Conservation (phyloP, 2,329 filamentous ascomycete genomes). For the Trichoderma sp. region DNA sequence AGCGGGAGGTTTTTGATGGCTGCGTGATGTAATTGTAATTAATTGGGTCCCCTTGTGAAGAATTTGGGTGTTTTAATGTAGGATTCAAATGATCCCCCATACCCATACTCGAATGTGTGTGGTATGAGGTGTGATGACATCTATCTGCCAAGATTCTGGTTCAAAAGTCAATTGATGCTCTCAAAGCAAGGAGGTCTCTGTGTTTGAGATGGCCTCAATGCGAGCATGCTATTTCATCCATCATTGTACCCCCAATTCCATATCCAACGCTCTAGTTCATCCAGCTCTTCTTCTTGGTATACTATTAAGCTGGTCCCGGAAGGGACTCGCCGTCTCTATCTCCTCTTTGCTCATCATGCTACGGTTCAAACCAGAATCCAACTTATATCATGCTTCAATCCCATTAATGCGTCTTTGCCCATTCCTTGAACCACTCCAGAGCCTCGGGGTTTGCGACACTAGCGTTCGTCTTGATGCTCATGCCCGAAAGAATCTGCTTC, state of each 20-base stretch:
- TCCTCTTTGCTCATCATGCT: not conserved
- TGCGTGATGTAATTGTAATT: not conserved
- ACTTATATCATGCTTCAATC: not conserved
- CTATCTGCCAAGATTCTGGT: not conserved
- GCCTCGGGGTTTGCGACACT: conserved; percentile 92
- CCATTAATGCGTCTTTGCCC: conserved; percentile 59
- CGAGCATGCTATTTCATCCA: not conserved
- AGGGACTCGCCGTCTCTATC: not conserved
- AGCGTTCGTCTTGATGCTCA: conserved; percentile 84
- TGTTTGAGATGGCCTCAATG: not conserved
- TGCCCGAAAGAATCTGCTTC: conserved; percentile 90
- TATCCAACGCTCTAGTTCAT: not conserved
- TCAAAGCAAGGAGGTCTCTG: not conserved
- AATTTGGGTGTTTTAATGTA: not conserved
- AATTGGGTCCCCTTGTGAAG: not conserved
- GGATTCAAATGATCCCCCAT: not conserved
- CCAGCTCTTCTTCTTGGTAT: not conserved
- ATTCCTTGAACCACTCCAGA: conserved; percentile 82
- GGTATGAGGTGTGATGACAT: not conserved
- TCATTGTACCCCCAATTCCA: not conserved
- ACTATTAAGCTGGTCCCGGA: not conserved
- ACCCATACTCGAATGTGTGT: too few relatives aligned
- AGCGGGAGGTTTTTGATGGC: not conserved
- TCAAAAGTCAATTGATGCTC: not conserved
- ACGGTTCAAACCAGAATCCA: not conserved